phyloP scores from a whole-genome alignment of 1,284 basidiomycete species.

The Ceratobasidium sp. region DNA sequence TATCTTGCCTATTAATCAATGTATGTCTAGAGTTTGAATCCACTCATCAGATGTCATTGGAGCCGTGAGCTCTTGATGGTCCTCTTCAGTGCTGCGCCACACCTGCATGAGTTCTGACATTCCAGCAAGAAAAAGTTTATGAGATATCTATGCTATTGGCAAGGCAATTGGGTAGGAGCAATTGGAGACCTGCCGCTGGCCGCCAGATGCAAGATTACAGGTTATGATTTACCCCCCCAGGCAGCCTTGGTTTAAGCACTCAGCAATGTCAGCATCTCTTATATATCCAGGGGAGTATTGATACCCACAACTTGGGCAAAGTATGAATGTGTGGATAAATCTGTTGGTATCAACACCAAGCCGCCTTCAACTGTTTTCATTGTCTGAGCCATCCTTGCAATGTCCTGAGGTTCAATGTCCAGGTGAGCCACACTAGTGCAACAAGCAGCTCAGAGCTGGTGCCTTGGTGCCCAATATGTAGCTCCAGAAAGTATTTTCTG shows the following conservation, averaged over 20 bases:
- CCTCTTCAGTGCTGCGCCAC: not conserved
- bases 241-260: constrained; percentile 6
- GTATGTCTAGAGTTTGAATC: not conserved
- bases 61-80: not conserved
- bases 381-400: constrained; percentile 32
- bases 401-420: not conserved
- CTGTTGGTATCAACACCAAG: not conserved
- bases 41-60: constrained; percentile 12
- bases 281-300: constrained; percentile 1
- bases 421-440: not conserved
- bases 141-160: constrained; percentile 12
- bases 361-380: constrained; percentile 23
- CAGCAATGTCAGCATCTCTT: not conserved
- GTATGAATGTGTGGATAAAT: constrained; percentile 7
- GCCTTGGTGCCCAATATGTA: constrained; percentile 7
- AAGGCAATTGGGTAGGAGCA: constrained; percentile 24
- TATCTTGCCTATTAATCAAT: constrained; percentile 15
- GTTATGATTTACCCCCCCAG: not conserved
- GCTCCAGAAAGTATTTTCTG: constrained; percentile 29
- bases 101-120: constrained; percentile 30
- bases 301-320: constrained; percentile 13
- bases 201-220: constrained; percentile 6
- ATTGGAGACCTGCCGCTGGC: not conserved
- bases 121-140: not conserved
- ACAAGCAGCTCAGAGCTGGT: constrained; percentile 20